These are phyloP conservation scores for Raffaelea arxii DNA, from an alignment of 2,329 filamentous ascomycete species.

Conservation along the genomic window DNA sequence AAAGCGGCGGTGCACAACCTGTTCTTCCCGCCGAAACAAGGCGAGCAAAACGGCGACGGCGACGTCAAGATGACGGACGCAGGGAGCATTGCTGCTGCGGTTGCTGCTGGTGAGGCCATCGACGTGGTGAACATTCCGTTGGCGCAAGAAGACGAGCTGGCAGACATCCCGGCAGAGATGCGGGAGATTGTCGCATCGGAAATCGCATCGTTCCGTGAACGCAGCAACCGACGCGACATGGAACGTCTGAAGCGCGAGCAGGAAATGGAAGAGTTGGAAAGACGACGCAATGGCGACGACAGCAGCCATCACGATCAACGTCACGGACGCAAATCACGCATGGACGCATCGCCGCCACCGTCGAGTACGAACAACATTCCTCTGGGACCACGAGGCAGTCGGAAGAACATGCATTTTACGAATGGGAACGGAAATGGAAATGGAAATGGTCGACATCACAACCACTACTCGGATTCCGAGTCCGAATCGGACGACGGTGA, in stretches of 20 bases:
- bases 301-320: constrained; percentile 40
- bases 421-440: constrained; percentile 61
- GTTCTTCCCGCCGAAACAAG: constrained; percentile 52
- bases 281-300: constrained; percentile 51
- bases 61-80: constrained; percentile 63
- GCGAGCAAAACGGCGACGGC: constrained; percentile 50
- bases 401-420: constrained; percentile 55
- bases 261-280: constrained; percentile 80
- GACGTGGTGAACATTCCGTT: constrained; percentile 88
- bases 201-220: constrained; percentile 87
- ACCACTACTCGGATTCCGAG: neutral
- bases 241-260: constrained; percentile 84
- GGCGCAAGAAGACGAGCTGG: constrained; percentile 80
- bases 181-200: constrained; percentile 88
- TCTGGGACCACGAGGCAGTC: constrained; percentile 53
- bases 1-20: constrained; percentile 60
- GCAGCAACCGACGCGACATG: constrained; percentile 78
- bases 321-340: too few species aligned
- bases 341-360: constrained; percentile 62
- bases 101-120: constrained; percentile 48
- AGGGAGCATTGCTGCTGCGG: too few species aligned
- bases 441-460: constrained; percentile 37
- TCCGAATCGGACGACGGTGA: constrained; percentile 61
- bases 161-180: constrained; percentile 94
- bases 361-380: constrained; percentile 63